Conservation (phyloP, 257 asterid genomes). For the Echites panduratus region DNA sequence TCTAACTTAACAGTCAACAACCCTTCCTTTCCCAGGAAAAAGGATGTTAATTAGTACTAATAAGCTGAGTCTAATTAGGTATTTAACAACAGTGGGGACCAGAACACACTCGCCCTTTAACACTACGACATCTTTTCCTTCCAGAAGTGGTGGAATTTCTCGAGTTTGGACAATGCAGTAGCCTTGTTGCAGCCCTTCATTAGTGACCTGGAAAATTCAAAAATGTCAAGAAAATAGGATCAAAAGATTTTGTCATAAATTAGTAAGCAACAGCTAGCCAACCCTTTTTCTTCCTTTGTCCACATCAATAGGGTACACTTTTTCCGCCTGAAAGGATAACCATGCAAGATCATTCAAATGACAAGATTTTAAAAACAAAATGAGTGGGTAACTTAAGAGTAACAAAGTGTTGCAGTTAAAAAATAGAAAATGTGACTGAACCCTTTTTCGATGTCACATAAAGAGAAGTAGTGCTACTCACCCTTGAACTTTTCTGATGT, state of each 20-base stretch:
- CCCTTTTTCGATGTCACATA: not conserved
- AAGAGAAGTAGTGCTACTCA: conserved; percentile 17
- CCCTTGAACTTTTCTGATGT: too few species aligned
- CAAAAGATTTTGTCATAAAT: conserved; percentile 1
- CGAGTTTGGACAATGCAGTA: conserved; percentile 81
- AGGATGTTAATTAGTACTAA: too few species aligned
- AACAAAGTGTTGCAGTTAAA: not conserved
- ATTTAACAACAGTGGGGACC: too few species aligned
- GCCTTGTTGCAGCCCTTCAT: conserved; percentile 96
- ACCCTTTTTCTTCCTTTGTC: conserved; percentile 90
- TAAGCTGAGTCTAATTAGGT: too few species aligned
- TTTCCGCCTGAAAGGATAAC: conserved; percentile 65
- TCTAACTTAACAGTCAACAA: conserved; percentile 40
- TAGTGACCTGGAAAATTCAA: conserved; percentile 58
- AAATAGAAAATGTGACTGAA: not conserved
- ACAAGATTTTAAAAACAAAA: conserved; percentile 18
- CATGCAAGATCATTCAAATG: conserved; percentile 97
- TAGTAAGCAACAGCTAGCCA: conserved; percentile 9
- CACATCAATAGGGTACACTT: conserved; percentile 74
- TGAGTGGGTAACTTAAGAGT: not conserved
- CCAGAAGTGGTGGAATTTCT: too few species aligned
- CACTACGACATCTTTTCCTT: too few species aligned
- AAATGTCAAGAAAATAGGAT: conserved; percentile 3
- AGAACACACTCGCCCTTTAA: too few species aligned
- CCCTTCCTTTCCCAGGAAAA: too few species aligned